Base-by-base conservation (phyloP, 805 yeast species). In the Hanseniaspora vineae region DNA sequence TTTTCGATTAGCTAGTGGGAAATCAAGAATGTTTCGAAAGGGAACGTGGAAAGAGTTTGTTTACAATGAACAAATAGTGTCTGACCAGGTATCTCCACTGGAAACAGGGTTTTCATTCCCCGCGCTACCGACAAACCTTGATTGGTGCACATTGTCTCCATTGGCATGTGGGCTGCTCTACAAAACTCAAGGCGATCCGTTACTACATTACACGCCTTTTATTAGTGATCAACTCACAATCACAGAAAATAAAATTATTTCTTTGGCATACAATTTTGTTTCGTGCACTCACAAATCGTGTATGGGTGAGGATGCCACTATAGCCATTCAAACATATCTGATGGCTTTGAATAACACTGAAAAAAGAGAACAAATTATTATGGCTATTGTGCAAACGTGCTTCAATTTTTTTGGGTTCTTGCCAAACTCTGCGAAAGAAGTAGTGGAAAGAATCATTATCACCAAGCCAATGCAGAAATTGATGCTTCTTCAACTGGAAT, bases 381-480 rank as follows among this genome's bases (percentile, higher is more conserved):
- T 47, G 35, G 35, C 42, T 31, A 42, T 47, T 20, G 29, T 47
- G 4, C 44, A 47, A 44, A 44, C 50, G 4, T 47, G 63, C 12
- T 63, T 59, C 46, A 58, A 65, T 32, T 58, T 64, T 42, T 64
- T 63, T 45, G 64, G 64, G 44, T 59, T 64, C 6, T 52, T 61
- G 6, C 61, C 65, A 4, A 66, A 63, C 49, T 65, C 67, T 9
- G 60, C 64, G 14, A 58, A 58, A 44, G 68, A 64, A 40, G 52
- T 61, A 13, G 57, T 63, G 55, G 67, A 64, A 44, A 64, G 64
- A 45, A 58, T 63, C 54, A 55, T 62, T 12, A 57, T 62, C 20
- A 60, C 66, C 35, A 61, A 65, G 45, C 66, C 66, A 4, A 57
- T 64, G 31, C 68, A 63, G 49, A 63, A 60, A 44, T 53, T 64